A percentile compares a stretch with the other conserved stretches of the same genome.
These are phyloP conservation scores for Coleophoma eucalyptorum DNA, from an alignment of 2,329 filamentous ascomycete species.

Conservation along the genomic window DNA sequence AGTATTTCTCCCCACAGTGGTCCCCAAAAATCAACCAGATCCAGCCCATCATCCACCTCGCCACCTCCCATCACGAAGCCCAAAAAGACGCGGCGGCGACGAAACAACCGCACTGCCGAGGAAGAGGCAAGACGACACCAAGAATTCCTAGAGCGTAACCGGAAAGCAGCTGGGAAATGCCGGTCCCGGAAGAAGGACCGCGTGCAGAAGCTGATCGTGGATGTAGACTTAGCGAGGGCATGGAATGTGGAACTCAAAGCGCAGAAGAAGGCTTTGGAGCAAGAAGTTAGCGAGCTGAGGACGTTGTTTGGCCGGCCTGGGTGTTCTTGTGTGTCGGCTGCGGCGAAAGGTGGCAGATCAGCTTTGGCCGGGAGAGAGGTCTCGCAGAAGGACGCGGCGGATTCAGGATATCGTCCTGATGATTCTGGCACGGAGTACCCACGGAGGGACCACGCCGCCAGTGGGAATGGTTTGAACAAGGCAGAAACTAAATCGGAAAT, in stretches of 20 bases:
- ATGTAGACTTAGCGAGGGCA: not conserved
- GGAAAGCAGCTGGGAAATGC: not conserved
- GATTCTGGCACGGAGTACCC: too few relatives aligned
- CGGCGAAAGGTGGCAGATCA: not conserved
- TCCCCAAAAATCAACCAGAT: too few relatives aligned
- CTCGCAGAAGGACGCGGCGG: too few relatives aligned
- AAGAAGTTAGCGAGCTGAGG: not conserved
- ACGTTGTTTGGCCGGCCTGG: not conserved
- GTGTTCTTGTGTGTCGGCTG: not conserved
- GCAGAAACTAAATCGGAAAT: too few relatives aligned
- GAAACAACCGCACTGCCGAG: not conserved
- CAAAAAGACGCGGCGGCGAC: not conserved
- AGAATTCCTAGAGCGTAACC: constrained; percentile 1
- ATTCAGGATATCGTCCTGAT: too few relatives aligned
- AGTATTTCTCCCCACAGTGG: too few relatives aligned
- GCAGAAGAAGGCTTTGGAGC: not conserved
- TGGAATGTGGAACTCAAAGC: not conserved
- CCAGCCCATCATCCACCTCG: not conserved
- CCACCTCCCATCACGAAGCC: not conserved
- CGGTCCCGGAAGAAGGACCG: not conserved
- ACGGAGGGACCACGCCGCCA: too few relatives aligned
- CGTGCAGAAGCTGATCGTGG: not conserved
- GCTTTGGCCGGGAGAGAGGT: not conserved
- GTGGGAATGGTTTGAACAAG: too few relatives aligned
- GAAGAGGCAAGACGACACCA: not conserved